These are phyloP conservation scores for Aulographum hederae DNA, from an alignment of 2,329 filamentous ascomycete species.

Conservation along the genomic window DNA sequence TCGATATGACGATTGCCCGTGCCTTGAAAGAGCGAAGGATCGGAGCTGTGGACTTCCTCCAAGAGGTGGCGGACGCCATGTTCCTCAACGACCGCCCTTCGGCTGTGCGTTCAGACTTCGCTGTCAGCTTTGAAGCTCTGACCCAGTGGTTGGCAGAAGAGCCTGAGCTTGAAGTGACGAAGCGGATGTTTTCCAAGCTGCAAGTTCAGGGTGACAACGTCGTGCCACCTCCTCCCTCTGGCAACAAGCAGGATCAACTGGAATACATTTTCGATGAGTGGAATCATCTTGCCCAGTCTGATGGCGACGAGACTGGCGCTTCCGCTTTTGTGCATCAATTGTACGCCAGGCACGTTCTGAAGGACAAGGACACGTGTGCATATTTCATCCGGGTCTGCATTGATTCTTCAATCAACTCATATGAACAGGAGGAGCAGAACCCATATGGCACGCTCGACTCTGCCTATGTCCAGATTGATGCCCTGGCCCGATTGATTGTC, in stretches of 20 bases:
- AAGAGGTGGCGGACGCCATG: constrained; percentile 59
- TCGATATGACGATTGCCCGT: constrained; percentile 49
- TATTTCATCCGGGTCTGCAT: constrained; percentile 66
- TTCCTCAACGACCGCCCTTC: constrained; percentile 61
- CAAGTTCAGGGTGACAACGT: constrained; percentile 35
- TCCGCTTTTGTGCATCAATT: constrained; percentile 71
- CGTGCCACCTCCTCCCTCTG: constrained; percentile 35
- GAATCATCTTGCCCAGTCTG: constrained; percentile 66
- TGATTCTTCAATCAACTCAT: constrained; percentile 60
- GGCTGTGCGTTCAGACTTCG: constrained; percentile 71
- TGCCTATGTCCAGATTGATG: constrained; percentile 52
- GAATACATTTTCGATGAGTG: constrained; percentile 96
- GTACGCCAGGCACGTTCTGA: constrained; percentile 54
- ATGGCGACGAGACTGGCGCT: constrained; percentile 52
- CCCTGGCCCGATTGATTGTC: constrained; percentile 63
- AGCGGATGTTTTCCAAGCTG: constrained; percentile 51
- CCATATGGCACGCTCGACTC: constrained; percentile 28
- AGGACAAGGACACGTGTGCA: constrained; percentile 56
- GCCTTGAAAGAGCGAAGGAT: constrained; percentile 53
- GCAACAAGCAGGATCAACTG: constrained; percentile 59
- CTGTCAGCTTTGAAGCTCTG: constrained; percentile 61
- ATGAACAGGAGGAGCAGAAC: constrained; percentile 49
- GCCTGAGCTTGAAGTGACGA: constrained; percentile 42
- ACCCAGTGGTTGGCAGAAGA: constrained; percentile 69
- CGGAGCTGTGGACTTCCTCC: constrained; percentile 61